These are phyloP conservation scores for Mucor irregularis DNA, from an alignment of 371 early-diverging fungal genomes.

Conservation along the genomic window DNA sequence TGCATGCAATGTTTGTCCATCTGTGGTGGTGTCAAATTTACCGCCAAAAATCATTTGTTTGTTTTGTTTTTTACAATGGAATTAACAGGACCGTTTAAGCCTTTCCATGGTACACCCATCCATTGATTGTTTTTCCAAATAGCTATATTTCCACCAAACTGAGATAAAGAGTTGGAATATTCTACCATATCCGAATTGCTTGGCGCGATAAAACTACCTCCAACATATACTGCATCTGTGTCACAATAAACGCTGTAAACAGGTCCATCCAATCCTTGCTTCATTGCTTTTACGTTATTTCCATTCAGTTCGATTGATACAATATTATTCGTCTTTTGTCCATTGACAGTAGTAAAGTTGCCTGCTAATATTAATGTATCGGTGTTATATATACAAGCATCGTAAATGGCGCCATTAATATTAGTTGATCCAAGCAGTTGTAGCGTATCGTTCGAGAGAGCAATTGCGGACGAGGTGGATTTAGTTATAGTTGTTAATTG, in stretches of 20 bases:
- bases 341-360: conserved; percentile 37
- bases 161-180: conserved; percentile 37
- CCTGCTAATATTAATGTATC: conserved; percentile 54
- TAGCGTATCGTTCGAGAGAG: conserved; percentile 37
- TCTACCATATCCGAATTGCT: conserved; percentile 19
- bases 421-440: conserved; percentile 36
- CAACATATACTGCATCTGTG: conserved; percentile 43
- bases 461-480: conserved; percentile 36
- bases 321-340: conserved; percentile 49
- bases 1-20: conserved; percentile 38
- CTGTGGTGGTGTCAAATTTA: conserved; percentile 43
- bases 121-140: conserved; percentile 52
- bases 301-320: conserved; percentile 48
- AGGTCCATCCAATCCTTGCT: conserved; percentile 70
- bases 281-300: conserved; percentile 44
- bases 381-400: conserved; percentile 26
- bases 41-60: conserved; percentile 43
- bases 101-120: conserved; percentile 61
- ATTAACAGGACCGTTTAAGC: conserved; percentile 56
- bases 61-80: conserved; percentile 23
- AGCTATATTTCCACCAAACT: conserved; percentile 60
- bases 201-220: conserved; percentile 40
- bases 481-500: conserved; percentile 38
- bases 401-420: conserved; percentile 34
- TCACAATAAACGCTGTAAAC: conserved; percentile 71